phyloP scores from a whole-genome alignment of 768 basidiomycete genomes.

The Russula ochroleuca region DNA sequence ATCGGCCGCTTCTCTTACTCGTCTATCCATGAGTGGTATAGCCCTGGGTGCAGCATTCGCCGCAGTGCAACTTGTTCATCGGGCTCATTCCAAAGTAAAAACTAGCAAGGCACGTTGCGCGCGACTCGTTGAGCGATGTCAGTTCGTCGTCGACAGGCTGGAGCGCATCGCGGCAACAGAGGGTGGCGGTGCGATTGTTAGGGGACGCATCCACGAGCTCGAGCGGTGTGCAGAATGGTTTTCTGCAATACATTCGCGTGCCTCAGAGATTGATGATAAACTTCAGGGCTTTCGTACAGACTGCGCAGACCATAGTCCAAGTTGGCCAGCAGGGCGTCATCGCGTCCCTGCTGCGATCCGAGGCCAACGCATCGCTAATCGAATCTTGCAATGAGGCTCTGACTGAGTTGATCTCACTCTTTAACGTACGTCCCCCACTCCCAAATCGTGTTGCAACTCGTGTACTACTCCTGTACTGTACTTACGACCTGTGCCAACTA shows the following conservation, averaged over 20 bases:
- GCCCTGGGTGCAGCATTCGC: slow-evolving; percentile 25
- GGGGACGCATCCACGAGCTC: slow-evolving; percentile 21
- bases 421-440: slow-evolving; percentile 16
- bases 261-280: background rate
- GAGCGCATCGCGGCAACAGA: slow-evolving; percentile 15
- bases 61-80: slow-evolving; percentile 27
- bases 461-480: no score
- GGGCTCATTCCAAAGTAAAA: slow-evolving; percentile 25
- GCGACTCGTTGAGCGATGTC: slow-evolving; percentile 27
- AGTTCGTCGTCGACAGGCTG: slow-evolving; percentile 22
- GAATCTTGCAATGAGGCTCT: slow-evolving; percentile 26
- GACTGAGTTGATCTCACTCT: slow-evolving; percentile 23
- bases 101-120: slow-evolving; percentile 26
- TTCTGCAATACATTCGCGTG: background rate
- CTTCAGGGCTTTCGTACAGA: slow-evolving; percentile 22
- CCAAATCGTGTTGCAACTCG: no score
- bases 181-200: slow-evolving; percentile 11
- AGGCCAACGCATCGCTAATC: slow-evolving; percentile 22
- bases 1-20: background rate
- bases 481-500: no score
- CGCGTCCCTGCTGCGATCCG: slow-evolving; percentile 22
- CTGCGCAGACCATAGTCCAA: slow-evolving; percentile 16
- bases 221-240: slow-evolving; percentile 9
- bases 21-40: slow-evolving; percentile 16
- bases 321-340: slow-evolving; percentile 26